phyloP scores from a whole-genome alignment of 1,139 yeast species.

The Sugiyamaella paludigena region DNA sequence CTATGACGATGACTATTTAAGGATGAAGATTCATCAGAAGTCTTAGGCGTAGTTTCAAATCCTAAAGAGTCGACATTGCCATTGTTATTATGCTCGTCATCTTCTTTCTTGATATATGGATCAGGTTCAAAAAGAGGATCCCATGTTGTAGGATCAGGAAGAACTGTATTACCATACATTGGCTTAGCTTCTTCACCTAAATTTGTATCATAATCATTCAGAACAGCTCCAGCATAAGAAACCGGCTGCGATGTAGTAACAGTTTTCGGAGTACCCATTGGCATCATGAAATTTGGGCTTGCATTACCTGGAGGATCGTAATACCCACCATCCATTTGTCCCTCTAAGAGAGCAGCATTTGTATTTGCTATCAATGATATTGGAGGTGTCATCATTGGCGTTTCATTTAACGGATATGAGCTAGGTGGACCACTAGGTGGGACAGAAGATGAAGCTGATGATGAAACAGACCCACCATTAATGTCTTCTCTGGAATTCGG shows the following conservation, averaged over 20 bases:
- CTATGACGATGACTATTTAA: too few species aligned
- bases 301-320: neutral
- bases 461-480: neutral
- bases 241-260: neutral
- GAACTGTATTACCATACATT: constrained; percentile 9
- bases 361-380: constrained; percentile 4
- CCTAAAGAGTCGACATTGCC: neutral
- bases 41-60: too few species aligned
- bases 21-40: too few species aligned
- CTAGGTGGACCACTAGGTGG: constrained; percentile 7
- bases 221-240: neutral
- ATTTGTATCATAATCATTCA: neutral
- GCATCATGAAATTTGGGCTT: constrained; percentile 1
- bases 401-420: constrained; percentile 8
- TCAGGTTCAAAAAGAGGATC: constrained; percentile 7
- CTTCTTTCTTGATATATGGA: constrained; percentile 5
- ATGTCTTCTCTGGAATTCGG: neutral
- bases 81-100: neutral
- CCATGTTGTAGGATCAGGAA: constrained; percentile 14
- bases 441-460: neutral
- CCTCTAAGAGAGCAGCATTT: constrained; percentile 4
- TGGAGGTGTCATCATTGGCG: constrained; percentile 18
- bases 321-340: constrained; percentile 1
- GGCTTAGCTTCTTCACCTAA: constrained; percentile 15
- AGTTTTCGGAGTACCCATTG: constrained; percentile 5